These are phyloP conservation scores for Tylopilus subfusipes DNA, from an alignment of 768 basidiomycete genomes.

Conservation along the genomic window DNA sequence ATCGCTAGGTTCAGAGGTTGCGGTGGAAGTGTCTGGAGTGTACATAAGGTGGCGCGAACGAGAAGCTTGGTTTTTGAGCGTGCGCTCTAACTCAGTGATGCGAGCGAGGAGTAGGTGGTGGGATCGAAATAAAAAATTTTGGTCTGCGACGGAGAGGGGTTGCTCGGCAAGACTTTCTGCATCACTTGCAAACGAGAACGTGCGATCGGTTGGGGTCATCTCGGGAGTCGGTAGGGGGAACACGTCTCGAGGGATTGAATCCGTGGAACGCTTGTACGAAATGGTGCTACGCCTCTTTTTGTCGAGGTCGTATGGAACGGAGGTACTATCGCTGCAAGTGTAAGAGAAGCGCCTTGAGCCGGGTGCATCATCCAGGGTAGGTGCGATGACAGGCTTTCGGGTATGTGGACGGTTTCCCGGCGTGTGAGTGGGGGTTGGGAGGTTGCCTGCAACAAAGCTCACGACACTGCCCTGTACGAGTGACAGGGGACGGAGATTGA, in stretches of 20 bases:
- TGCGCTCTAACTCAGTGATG: constrained; percentile 77
- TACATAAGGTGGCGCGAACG: constrained; percentile 52
- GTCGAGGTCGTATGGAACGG: constrained; percentile 29
- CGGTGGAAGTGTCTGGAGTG: constrained; percentile 40
- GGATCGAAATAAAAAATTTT: constrained; percentile 82
- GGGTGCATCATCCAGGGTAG: constrained; percentile 6
- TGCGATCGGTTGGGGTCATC: constrained; percentile 60
- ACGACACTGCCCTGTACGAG: constrained; percentile 54
- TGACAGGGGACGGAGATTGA: constrained; percentile 68
- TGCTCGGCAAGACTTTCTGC: constrained; percentile 27
- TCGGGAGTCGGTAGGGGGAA: constrained; percentile 68
- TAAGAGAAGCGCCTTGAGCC: constrained; percentile 26
- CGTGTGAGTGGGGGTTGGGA: constrained; percentile 55
- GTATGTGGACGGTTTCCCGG: constrained; percentile 45
- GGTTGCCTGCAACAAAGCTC: constrained; percentile 32
- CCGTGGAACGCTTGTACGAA: constrained; percentile 58
- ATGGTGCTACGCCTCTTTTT: constrained; percentile 64
- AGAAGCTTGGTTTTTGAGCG: constrained; percentile 43
- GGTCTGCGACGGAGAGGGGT: constrained; percentile 69
- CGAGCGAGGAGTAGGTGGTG: constrained; percentile 80
- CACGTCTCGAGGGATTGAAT: constrained; percentile 32
- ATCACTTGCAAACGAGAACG: constrained; percentile 34
- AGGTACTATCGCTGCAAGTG: constrained; percentile 20
- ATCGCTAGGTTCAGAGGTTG: constrained; percentile 55
- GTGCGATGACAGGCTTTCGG: constrained; percentile 30